Base-by-base conservation (phyloP, 2,329 filamentous ascomycete genomes). In the Clarireedia monteithiana region DNA sequence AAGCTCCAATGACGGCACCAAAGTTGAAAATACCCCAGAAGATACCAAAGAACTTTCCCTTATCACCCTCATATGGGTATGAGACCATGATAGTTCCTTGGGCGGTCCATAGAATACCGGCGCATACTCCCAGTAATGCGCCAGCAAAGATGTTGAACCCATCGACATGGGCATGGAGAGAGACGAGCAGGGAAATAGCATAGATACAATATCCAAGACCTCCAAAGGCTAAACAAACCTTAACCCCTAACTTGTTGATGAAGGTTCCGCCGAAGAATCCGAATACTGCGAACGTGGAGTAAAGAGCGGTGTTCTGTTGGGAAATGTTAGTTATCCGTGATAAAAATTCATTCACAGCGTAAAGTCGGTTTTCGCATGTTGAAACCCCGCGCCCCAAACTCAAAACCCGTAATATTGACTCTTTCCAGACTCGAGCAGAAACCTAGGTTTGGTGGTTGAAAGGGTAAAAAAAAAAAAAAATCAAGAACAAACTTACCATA, bases 21-120 rank as follows among this genome's bases (percentile, higher is more conserved):
- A 91, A 72, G 72, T 96, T 96, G 79, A 96, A 96, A 67, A 96
- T 95, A 70, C 91, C 84, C 91, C 91, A 96, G 74, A 96, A 96
- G 75, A 84, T 85, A 59, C 88, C 88, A 70, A 96, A 95, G 71
- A 91, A 96, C 58, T 85, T 84, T 46, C 91, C 91, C 77, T 96
- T 96, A 61, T 83, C 81, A 36, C 82, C 72, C 73, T 96, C 91
- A 20, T 81, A 77, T 1, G 91, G 91, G 70, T 96, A 96, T 42
- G 88, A 84, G 83, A 95, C 92, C 86, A 92, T 91, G 67, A 92
- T 89, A 58, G 87, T 84, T 58, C 89, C 88, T 72, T 92, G 88
- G 1, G 86, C 89, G 36, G 85, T 86, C 89, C 89, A 94, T 39
- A 94, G 77, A 40, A 92, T 77, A 67, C 86, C 88, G 48, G 89